phyloP scores from a whole-genome alignment of 495 filamentous ascomycete genomes.

The Penicillium coprophilum region DNA sequence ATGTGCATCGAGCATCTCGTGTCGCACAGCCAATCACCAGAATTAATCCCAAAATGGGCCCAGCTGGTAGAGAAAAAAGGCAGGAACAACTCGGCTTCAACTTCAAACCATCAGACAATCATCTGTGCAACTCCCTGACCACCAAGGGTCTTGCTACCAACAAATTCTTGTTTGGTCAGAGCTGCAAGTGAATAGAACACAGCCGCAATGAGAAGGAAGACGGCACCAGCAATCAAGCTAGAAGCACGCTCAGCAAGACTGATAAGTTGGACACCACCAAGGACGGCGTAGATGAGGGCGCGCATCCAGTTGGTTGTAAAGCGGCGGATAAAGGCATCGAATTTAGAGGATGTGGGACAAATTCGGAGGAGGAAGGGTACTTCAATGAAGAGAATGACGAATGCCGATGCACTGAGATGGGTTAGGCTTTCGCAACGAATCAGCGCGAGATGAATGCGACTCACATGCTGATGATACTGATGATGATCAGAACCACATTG shows the following conservation, averaged over 20 bases:
- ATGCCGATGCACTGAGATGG: conserved; percentile 62
- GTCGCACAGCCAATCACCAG: conserved; percentile 11
- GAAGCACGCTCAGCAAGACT: conserved; percentile 60
- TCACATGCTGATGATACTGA: conserved; percentile 83
- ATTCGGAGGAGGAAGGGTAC: conserved; percentile 95
- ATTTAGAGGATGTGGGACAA: conserved; percentile 87
- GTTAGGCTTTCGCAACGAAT: conserved; percentile 15
- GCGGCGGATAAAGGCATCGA: conserved; percentile 86
- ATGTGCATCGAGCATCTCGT: conserved; percentile 29
- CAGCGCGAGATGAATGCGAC: conserved; percentile 3
- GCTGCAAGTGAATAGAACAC: conserved; percentile 82
- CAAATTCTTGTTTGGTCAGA: conserved; percentile 88
- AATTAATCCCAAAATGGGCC: conserved; percentile 1
- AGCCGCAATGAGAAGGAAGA: conserved; percentile 74
- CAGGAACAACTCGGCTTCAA: conserved; percentile 5
- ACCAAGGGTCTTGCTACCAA: conserved; percentile 94
- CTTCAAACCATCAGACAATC: conserved; percentile 71
- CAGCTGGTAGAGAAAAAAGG: not conserved
- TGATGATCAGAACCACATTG: conserved; percentile 66
- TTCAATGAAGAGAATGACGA: conserved; percentile 95
- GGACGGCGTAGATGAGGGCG: conserved; percentile 79
- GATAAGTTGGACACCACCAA: conserved; percentile 82
- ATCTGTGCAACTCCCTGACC: conserved; percentile 95
- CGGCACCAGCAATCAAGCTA: conserved; percentile 81
- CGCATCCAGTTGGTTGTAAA: conserved; percentile 98